Base-by-base conservation (phyloP, 768 basidiomycete genomes). In the Russula sp. region DNA sequence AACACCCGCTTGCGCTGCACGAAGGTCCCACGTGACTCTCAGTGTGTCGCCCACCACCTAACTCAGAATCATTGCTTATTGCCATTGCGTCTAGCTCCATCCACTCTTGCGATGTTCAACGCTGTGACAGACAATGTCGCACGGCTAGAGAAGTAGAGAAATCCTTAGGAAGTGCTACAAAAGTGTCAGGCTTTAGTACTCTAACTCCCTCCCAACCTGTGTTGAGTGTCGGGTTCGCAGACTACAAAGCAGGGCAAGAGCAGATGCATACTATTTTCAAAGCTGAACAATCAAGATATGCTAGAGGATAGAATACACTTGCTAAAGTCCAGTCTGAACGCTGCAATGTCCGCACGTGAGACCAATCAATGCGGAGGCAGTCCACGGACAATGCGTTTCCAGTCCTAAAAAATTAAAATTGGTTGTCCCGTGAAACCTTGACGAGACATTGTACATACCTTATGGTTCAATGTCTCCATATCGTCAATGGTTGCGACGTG, bases 381-480 rank as follows among this genome's bases (percentile, higher is more conserved):
- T 18, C 63, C 67, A 56, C 69, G 69, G 32, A 71, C 62, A 44
- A 72, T 58, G 27, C 68, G 67, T 60, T 76, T 77, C 75, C 75
- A 76, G 48, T 75, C 70, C 75, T 77, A 50, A 35, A 4, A 39
- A 32, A 42, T 39, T 44, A 37, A 14, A 47, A 64, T 51, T 48
- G n/a, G 18, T 48, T 56, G 42, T 37, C 37, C 42, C 22, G 27
- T 3, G 39, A 45, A 9, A 34, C 20, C 31, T n/a, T 22, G 18
- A 10, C 11, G 44, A 50, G 18, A 20, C 40, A 0, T 32, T 50
- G 40, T 3, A 72, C 78, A 63, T 64, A 89, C 90, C 76, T 84
- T 83, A 68, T 94, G 91, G 53, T 82, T 77, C 14, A 90, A 71
- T 2, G 76, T 78, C 53, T 81, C 79, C 69, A 92, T 87, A 71